phyloP scores from a whole-genome alignment of 2,329 filamentous ascomycete species.

The Monosporascus sp. region DNA sequence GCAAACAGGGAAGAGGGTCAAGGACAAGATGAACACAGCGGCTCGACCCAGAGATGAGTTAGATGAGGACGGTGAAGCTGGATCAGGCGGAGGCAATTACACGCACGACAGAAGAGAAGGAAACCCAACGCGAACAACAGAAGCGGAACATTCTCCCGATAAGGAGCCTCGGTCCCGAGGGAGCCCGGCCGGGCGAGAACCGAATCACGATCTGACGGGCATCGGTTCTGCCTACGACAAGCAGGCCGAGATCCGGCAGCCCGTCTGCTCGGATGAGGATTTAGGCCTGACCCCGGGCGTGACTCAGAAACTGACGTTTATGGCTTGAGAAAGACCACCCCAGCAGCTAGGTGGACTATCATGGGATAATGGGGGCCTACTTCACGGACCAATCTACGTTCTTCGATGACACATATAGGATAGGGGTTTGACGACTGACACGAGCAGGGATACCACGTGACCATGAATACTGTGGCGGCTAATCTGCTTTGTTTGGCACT shows the following conservation, averaged over 20 bases:
- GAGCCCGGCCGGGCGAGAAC: conserved; percentile 4
- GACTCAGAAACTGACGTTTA: conserved; percentile 14
- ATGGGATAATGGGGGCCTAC: too few relatives aligned
- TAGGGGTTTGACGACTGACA: too few relatives aligned
- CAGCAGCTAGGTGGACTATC: too few relatives aligned
- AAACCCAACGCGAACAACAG: conserved; percentile 16
- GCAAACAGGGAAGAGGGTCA: not conserved
- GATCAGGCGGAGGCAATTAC: conserved; percentile 5
- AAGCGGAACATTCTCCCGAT: conserved; percentile 8
- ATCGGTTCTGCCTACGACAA: conserved; percentile 14
- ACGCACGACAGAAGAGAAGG: conserved; percentile 15
- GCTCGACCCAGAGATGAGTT: conserved; percentile 1
- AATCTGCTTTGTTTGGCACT: too few relatives aligned
- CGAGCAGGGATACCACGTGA: too few relatives aligned
- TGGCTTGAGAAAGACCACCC: conserved; percentile 7
- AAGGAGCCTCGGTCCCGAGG: conserved; percentile 9
- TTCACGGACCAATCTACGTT: too few relatives aligned
- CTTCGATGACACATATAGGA: too few relatives aligned
- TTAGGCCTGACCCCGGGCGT: conserved; percentile 11
- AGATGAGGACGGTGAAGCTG: conserved; percentile 6
- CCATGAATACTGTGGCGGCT: too few relatives aligned
- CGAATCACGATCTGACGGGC: conserved; percentile 11
- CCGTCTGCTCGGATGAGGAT: conserved; percentile 17
- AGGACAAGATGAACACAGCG: not conserved
- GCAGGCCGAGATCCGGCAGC: conserved; percentile 12